These are phyloP conservation scores for Pestalotiopsis sp. DNA, from an alignment of 2,329 filamentous ascomycete species.

Conservation along the genomic window DNA sequence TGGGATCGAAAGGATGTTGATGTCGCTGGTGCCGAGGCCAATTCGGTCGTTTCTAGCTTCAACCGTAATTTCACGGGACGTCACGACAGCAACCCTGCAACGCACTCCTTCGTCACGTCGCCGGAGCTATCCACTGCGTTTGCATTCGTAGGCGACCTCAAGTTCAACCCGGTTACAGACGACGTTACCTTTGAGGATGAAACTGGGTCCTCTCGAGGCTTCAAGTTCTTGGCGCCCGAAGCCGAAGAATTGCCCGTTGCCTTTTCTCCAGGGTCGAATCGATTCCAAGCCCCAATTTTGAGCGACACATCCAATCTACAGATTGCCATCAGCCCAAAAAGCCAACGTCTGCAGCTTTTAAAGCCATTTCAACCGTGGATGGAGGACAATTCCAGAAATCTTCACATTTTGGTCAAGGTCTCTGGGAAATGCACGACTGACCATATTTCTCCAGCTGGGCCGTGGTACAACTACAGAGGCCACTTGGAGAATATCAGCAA, in stretches of 20 bases:
- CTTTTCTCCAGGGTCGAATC: slow-evolving; percentile 92
- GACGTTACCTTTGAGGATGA: slow-evolving; percentile 92
- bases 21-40: slow-evolving; percentile 77
- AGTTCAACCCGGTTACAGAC: slow-evolving; percentile 95
- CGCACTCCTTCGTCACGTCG: slow-evolving; percentile 90
- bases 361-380: slow-evolving; percentile 86
- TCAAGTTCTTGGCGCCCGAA: slow-evolving; percentile 78
- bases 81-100: slow-evolving; percentile 94
- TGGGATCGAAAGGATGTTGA: slow-evolving; percentile 94
- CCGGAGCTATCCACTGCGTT: slow-evolving; percentile 88
- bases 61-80: slow-evolving; percentile 99
- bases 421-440: slow-evolving; percentile 96
- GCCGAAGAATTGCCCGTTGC: slow-evolving; percentile 83
- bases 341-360: slow-evolving; percentile 92
- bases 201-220: slow-evolving; percentile 68
- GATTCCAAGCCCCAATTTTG: slow-evolving; percentile 87
- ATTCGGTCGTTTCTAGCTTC: slow-evolving; percentile 98
- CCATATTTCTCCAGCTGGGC: slow-evolving; percentile 95
- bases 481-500: slow-evolving; percentile 99
- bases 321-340: slow-evolving; percentile 84
- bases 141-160: slow-evolving; percentile 78
- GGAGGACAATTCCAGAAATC: slow-evolving; percentile 81
- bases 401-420: slow-evolving; percentile 95
- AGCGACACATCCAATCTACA: slow-evolving; percentile 70
- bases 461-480: slow-evolving; percentile 98